Evolutionary conservation across 352 stramenopile genomes (phyloP), one percentile per base, ranked within the genome.

Genomic region (Globisporangium radiosum): DNA sequence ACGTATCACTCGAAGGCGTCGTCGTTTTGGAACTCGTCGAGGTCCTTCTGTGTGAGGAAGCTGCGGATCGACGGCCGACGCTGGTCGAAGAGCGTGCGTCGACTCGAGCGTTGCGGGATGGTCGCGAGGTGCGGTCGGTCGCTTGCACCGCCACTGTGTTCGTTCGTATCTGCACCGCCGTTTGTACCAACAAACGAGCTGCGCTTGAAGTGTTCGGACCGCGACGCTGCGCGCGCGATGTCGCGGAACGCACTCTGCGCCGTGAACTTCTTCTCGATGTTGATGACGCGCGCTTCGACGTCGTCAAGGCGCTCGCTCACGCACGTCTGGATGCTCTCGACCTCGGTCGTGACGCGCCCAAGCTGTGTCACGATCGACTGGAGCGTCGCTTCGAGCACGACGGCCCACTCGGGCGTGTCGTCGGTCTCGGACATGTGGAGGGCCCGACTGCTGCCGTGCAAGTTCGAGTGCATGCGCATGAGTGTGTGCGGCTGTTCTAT

Each of bases 291-390:
- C 0, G 47, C 64, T 44, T 75, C 69, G 14, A 88, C 56, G n/a
- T 47, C 60, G 48, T 78, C 75, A 7, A 78, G 71, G 37, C 84
- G 70, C 15, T 60, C 52, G 51, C 83, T 54, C n/a, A 85, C 61
- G n/a, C 73, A 68, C 0, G 55, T 38, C 48, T 76, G 81, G 52
- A 90, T 65, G 33, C 57, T 48, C 39, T 90, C 74, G 25, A 90
- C 71, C 38, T 90, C 80, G 42, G 62, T 66, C 1, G 75, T 85
- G 1, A 90, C 80, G 3, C 62, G 68, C 11, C 63, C 57, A 9
- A 90, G 77, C 37, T 90, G 77, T 19, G 60, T 54, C 14, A 90
- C 56, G 47, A 90, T 78, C 36, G 50, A 70, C 47, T 87, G 74
- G 52, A 90, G 72, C 25, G 73, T 81, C 19, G 62, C 56, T 43